Base-by-base conservation (phyloP, 805 yeast genomes). In the Hemisphaericaspora nanyangensis region DNA sequence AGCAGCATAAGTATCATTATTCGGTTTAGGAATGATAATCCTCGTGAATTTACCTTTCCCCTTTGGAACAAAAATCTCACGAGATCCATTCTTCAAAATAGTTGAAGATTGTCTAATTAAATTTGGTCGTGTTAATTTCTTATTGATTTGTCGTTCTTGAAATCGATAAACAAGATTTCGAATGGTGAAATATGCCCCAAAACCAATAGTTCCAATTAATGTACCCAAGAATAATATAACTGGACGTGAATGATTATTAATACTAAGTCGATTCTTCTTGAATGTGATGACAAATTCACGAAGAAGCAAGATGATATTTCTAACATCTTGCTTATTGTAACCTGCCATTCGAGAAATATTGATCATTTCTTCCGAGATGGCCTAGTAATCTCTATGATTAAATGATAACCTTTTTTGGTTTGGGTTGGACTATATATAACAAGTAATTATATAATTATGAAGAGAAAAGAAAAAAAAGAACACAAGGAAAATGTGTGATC, bases 1-100 rank as follows among this genome's bases (percentile, higher is more conserved):
- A 6, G 78, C 77, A 39, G 79, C 81, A 48, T 73, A 75, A 46
- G 55, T 64, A 52, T 76, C 82, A 44, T 59, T 49, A 45, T 70
- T 71, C 7, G 76, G 69, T 29, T 66, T 62, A 3, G 78, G 74
- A 6, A 77, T 65, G 28, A 67, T 65, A 17, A 77, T 66, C 29
- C 74, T 49, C 2, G 46, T 35, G 12, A 42, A 34, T 25, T 31
- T 37, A 19, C 38, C 42, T 45, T 52, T 63, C 27, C 68, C 76
- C 60, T 59, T 74, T 48, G 58, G 75, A n/a, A 77, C 71, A 41
- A 61, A 63, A 24, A 77, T 67, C 36, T 65, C 65, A 45, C 81
- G 60, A n/a, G 67, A 48, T 1, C 76, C 76, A 44, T 68, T 68
- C 43, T 63, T 58, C 39, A 68, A 54, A n/a, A 68, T 55, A 11